Base-by-base conservation (phyloP, 768 basidiomycete species). In the Mycena indigotica region DNA sequence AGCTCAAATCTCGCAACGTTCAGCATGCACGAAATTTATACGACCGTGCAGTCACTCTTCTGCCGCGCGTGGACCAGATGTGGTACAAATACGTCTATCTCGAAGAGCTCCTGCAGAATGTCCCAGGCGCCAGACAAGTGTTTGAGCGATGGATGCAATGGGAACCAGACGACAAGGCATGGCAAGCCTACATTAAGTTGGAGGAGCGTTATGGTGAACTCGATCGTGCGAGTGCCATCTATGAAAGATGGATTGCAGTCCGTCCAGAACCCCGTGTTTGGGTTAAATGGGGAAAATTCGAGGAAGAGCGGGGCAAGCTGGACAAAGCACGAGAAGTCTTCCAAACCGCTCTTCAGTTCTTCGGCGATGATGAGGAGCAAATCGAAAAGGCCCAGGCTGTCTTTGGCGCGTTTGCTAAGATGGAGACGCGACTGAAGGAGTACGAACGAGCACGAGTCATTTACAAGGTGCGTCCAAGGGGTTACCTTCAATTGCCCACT, bases 31-130 rank as follows among this genome's bases (percentile, higher is more conserved):
- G 97, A 50, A 99, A 99, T 74, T 82, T 98, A 23, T 98, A 93
- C 71, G 97, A 99, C 77, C 86, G 97, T 63, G 94, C 95, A 2
- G 95, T 99, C 60, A 99, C 96, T 4, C 82, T 98, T 1, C 86
- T 99, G 24, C 97, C 97, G 10, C 88, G 97, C 44, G 87, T 99
- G 49, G 95, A 99, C 71, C 91, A 96, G 69, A 82, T 99, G 5
- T 98, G 97, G 97, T 98, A 98, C 84, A 98, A 98, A 72, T 99
- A 98, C 55, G 96, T 99, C 57, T 98, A 97, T 73, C 85, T 99
- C 53, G 97, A 99, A 69, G 97, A 99, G 70, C 83, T 99, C 2
- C 83, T 99, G 13, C 90, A 95, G 66, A 98, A 99, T 68, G 88
- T 99, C 28, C 86, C 95, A 1, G 97, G 97, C 35, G 95, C 95